Evolutionary conservation across 441 rosid species (phyloP).

Genomic region (Gossypium schwendimanii): DNA sequence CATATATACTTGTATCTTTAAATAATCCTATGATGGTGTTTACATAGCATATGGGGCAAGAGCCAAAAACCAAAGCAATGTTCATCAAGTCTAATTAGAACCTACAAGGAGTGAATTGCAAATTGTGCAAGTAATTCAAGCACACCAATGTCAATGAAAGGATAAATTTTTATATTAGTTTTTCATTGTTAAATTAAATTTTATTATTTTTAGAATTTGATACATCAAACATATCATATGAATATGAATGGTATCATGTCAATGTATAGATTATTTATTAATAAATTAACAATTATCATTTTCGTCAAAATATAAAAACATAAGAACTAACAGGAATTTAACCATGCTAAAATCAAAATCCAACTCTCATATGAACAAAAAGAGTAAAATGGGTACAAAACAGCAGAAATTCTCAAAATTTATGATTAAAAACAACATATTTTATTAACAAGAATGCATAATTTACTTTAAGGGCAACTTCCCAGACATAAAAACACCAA

Average conservation of each 20-base stretch:
- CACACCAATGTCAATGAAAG: neutral
- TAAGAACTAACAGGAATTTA: no score
- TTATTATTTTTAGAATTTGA: no score
- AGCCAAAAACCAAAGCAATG: neutral
- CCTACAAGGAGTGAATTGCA: no score
- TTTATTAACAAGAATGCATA: neutral
- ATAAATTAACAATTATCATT: no score
- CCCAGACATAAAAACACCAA: slow-evolving; percentile 22
- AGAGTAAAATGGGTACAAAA: neutral
- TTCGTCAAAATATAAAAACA: no score
- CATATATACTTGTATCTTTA: neutral
- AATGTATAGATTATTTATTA: no score
- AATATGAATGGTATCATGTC: no score
- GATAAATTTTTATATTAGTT: no score
- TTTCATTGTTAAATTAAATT: no score
- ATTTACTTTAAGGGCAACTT: slow-evolving; percentile 25
- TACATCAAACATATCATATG: no score
- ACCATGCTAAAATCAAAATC: neutral
- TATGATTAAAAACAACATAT: neutral
- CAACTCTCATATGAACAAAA: neutral
- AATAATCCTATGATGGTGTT: neutral
- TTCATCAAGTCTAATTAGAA: no score
- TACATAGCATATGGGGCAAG: neutral
- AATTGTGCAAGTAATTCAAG: neutral
- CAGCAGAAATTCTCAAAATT: neutral